A percentile compares a stretch with the other conserved stretches of the same genome.
These are phyloP conservation scores for Komagataea norvegica DNA, from an alignment of 1,139 yeast genomes.

Conservation along the genomic window DNA sequence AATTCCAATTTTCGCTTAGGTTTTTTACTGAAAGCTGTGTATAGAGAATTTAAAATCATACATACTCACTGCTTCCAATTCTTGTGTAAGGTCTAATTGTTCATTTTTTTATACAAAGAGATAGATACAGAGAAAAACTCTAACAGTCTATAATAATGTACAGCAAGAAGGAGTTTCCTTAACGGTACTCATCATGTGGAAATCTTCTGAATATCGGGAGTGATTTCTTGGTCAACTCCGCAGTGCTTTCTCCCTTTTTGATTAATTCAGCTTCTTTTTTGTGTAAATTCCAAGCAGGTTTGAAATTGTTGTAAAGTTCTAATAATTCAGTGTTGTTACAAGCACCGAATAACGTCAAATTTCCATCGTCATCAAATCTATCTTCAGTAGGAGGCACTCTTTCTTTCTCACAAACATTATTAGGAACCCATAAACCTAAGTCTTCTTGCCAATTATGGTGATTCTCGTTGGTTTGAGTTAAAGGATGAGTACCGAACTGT, in stretches of 20 bases:
- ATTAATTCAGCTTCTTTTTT: slow-evolving; percentile 21
- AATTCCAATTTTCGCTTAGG: slow-evolving; percentile 31
- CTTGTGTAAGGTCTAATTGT: too few species aligned
- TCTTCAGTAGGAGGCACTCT: slow-evolving; percentile 23
- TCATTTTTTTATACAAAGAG: too few species aligned
- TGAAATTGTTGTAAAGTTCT: slow-evolving; percentile 17
- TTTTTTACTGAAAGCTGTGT: background rate
- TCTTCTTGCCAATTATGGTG: slow-evolving; percentile 38
- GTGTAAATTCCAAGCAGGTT: slow-evolving; percentile 18
- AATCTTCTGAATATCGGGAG: slow-evolving; percentile 21
- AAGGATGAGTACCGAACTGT: slow-evolving; percentile 34
- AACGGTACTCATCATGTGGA: slow-evolving; percentile 11
- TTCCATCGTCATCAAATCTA: slow-evolving; percentile 30
- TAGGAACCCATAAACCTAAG: slow-evolving; percentile 43
- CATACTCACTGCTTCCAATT: background rate
- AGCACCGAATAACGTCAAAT: slow-evolving; percentile 27
- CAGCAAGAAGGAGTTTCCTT: background rate
- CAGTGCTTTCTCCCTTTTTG: slow-evolving; percentile 17
- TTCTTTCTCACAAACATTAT: slow-evolving; percentile 22
- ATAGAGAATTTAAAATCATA: background rate
- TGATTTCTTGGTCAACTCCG: slow-evolving; percentile 14
- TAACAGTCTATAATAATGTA: too few species aligned
- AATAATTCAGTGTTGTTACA: slow-evolving; percentile 25
- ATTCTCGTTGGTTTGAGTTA: slow-evolving; percentile 16
- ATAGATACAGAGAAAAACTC: too few species aligned